phyloP scores from a whole-genome alignment of 345 rosid genomes.

The Bruguiera sexangula region DNA sequence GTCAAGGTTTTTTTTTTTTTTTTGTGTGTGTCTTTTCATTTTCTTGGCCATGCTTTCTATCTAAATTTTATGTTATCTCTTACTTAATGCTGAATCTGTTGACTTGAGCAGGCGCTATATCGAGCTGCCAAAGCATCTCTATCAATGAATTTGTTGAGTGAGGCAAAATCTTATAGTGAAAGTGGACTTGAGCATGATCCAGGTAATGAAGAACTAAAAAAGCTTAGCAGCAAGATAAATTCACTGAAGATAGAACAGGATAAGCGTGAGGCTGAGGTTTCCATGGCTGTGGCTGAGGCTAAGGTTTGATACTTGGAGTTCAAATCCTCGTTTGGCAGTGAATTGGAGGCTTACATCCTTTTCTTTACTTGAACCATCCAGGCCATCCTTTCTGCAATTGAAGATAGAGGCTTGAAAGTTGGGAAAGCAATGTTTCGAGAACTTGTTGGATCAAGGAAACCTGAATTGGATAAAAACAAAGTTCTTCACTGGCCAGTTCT shows the following conservation, averaged over 20 bases:
- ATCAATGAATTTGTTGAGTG: conserved; percentile 54
- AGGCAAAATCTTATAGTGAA: conserved; percentile 52
- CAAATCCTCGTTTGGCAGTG: conserved; percentile 1
- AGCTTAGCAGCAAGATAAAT: conserved; percentile 50
- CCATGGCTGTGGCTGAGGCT: conserved; percentile 54
- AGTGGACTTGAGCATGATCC: conserved; percentile 61
- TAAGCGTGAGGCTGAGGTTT: conserved; percentile 52
- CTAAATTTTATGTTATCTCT: neutral
- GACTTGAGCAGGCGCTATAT: conserved; percentile 55
- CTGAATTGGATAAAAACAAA: conserved; percentile 57
- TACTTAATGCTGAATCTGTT: neutral
- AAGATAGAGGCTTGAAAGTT: conserved; percentile 67
- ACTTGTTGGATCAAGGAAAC: conserved; percentile 75
- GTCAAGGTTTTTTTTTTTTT: conserved; percentile 46
- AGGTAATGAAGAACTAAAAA: conserved; percentile 63
- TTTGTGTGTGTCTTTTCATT: neutral
- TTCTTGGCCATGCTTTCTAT: neutral
- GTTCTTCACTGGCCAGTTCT: conserved; percentile 92
- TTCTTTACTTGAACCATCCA: conserved; percentile 22
- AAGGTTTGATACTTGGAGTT: conserved; percentile 49
- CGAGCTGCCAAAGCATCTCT: conserved; percentile 87
- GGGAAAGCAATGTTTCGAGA: conserved; percentile 71
- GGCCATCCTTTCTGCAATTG: conserved; percentile 65
- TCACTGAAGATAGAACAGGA: conserved; percentile 57
- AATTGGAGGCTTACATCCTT: conserved; percentile 4